Evolutionary conservation across 2,329 filamentous ascomycete genomes (phyloP).

Genomic region (Sporothrix brunneoviolacea): DNA sequence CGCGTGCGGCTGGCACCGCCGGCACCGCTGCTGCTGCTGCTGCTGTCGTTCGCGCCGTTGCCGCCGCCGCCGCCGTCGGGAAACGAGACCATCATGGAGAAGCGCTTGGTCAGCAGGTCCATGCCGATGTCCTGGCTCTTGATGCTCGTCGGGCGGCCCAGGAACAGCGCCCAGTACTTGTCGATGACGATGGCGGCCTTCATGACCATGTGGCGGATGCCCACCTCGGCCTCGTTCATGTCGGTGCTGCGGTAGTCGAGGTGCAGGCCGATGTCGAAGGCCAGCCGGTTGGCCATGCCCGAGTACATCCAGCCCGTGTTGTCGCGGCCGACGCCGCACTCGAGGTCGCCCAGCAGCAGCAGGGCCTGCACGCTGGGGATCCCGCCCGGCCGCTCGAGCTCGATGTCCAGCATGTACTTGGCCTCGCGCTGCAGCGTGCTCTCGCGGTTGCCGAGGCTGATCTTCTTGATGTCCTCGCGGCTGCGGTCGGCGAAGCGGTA

Average conservation of each 20-base stretch:
- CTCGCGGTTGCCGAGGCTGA: slow-evolving; percentile 40
- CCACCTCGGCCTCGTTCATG: slow-evolving; percentile 39
- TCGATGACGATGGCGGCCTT: slow-evolving; percentile 47
- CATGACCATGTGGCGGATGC: slow-evolving; percentile 45
- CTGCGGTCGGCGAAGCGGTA: slow-evolving; percentile 44
- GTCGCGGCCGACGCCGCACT: slow-evolving; percentile 47
- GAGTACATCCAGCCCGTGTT: slow-evolving; percentile 50
- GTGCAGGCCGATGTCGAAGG: slow-evolving; percentile 43
- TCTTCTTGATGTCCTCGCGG: slow-evolving; percentile 41
- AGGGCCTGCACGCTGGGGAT: slow-evolving; percentile 47
- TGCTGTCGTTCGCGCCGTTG: slow-evolving; percentile 19
- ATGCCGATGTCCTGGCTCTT: slow-evolving; percentile 45
- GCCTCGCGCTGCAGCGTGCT: slow-evolving; percentile 48
- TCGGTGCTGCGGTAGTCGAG: slow-evolving; percentile 36
- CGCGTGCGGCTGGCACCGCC: slow-evolving; percentile 26
- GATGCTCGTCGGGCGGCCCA: slow-evolving; percentile 47
- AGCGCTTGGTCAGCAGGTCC: slow-evolving; percentile 39
- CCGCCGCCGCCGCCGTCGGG: slow-evolving; percentile 19
- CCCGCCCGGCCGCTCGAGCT: slow-evolving; percentile 45
- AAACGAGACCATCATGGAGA: slow-evolving; percentile 34
- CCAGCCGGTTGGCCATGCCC: slow-evolving; percentile 38
- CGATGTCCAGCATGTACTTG: slow-evolving; percentile 47
- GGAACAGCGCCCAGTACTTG: slow-evolving; percentile 49
- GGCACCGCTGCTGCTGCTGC: slow-evolving; percentile 24
- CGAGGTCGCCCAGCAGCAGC: slow-evolving; percentile 44